A percentile compares a stretch with the other conserved stretches of the same genome.
Conservation (phyloP, 352 stramenopile species). For the Aphanomyces invadans region DNA sequence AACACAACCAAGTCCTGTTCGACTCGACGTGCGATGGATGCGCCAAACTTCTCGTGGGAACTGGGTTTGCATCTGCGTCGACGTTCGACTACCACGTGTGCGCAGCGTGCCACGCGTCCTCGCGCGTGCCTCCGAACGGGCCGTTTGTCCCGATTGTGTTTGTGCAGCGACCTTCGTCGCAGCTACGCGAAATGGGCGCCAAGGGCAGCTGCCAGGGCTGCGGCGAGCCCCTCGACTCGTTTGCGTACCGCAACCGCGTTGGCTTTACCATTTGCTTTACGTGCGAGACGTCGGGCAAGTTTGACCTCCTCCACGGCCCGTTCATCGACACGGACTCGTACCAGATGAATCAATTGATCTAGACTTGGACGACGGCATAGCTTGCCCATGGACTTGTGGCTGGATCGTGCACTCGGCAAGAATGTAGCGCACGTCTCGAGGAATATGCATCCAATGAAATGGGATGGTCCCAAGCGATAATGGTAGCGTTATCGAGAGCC, state of each 20-base stretch:
- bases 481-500: too few relatives aligned
- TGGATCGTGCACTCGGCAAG: too few relatives aligned
- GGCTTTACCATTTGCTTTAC: neutral
- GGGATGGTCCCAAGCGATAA: too few relatives aligned
- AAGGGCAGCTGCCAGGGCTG: slow-evolving; percentile 4
- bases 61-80: neutral
- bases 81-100: neutral
- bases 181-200: neutral
- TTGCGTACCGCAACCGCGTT: neutral
- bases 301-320: neutral
- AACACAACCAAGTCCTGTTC: neutral
- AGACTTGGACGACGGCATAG: neutral
- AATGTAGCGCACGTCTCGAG: too few relatives aligned
- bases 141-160: slow-evolving; percentile 4
- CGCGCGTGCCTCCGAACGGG: too few relatives aligned
- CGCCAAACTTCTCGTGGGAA: neutral
- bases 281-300: neutral
- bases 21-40: slow-evolving; percentile 1
- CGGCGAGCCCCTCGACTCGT: neutral
- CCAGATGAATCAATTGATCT: neutral
- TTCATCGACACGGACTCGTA: neutral
- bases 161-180: neutral
- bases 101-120: neutral
- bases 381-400: too few relatives aligned
- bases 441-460: too few relatives aligned